Base-by-base conservation (phyloP, 2,329 filamentous ascomycete species). In the Davidsoniella neocaledoniae region DNA sequence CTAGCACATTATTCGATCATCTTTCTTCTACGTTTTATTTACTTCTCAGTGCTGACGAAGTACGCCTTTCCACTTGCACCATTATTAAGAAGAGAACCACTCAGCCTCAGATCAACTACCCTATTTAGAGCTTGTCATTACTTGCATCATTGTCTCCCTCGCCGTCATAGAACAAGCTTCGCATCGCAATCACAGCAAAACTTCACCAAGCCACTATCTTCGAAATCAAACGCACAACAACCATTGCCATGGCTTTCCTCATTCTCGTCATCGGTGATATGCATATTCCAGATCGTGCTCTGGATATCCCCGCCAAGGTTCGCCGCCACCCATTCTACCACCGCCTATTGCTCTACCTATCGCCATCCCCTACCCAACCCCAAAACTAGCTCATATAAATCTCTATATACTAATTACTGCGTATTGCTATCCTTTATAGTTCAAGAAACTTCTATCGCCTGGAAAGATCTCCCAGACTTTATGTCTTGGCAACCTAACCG, bases 191-290 rank as follows among this genome's bases (percentile, higher is more conserved):
- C 29, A 33, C 29, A 33, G 12, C 29, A 33, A 9, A 7, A n/a
- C 17, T 2, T 43, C 9, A 43, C 14, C 9, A 16, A 12, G 12
- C 3, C 12, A 33, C 12, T 9, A 33, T 33, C 12, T 9, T 12
- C 29, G 7, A 12, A 33, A 33, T 33, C 12, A 9, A 33, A 12
- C 29, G 8, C 29, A 9, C 29, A 33, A 33, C 29, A 14, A 43
- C 21, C 50, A 26, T 52, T 59, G 82, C 78, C 72, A 86, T 90
- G 70, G 86, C 86, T 56, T 86, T 90, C 67, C 74, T 94, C 57
- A 87, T 94, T 62, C 77, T 94, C 62, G 86, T 91, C 62, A 86
- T 94, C 58, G 86, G 86, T 64, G 87, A 94, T 69, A 77, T 94
- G 49, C 87, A 94, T 70, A 94, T 94, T 67, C 87, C 87, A 59